Conservation (phyloP, 331 rosid genomes). For the Ulmus americana region DNA sequence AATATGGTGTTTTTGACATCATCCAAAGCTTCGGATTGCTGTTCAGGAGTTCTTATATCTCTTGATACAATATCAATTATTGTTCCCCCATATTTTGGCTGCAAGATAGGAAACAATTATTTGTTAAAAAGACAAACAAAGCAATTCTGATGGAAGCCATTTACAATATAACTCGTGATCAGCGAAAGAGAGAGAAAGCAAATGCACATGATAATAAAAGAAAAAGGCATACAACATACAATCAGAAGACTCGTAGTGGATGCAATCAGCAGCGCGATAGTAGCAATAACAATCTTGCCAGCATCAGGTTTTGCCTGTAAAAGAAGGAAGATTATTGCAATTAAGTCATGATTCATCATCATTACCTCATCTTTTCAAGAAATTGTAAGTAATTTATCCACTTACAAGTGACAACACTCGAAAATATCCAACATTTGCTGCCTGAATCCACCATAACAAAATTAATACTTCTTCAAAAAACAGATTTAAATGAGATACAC, state of each 20-base stretch:
- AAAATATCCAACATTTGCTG: slow-evolving; percentile 60
- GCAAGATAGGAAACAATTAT: slow-evolving; percentile 26
- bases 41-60: slow-evolving; percentile 46
- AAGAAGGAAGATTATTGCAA: slow-evolving; percentile 11
- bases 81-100: slow-evolving; percentile 78
- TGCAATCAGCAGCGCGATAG: slow-evolving; percentile 60
- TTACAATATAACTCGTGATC: too few species aligned
- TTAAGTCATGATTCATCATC: slow-evolving; percentile 3
- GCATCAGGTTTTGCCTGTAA: slow-evolving; percentile 72
- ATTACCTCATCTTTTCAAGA: slow-evolving; percentile 3
- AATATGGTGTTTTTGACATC: slow-evolving; percentile 64
- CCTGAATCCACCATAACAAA: slow-evolving; percentile 37
- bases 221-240: slow-evolving; percentile 32
- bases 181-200: neutral
- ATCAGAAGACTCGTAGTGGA: slow-evolving; percentile 59
- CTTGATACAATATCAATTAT: slow-evolving; percentile 74
- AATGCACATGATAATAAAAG: neutral
- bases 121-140: neutral
- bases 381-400: neutral
- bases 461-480: slow-evolving; percentile 18
- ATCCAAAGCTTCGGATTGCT: slow-evolving; percentile 45
- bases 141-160: too few species aligned
- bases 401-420: slow-evolving; percentile 72
- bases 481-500: neutral
- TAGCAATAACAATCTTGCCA: slow-evolving; percentile 51